Evolutionary conservation across 2,329 filamentous ascomycete genomes (phyloP).

Genomic region (Venturia pyrina): DNA sequence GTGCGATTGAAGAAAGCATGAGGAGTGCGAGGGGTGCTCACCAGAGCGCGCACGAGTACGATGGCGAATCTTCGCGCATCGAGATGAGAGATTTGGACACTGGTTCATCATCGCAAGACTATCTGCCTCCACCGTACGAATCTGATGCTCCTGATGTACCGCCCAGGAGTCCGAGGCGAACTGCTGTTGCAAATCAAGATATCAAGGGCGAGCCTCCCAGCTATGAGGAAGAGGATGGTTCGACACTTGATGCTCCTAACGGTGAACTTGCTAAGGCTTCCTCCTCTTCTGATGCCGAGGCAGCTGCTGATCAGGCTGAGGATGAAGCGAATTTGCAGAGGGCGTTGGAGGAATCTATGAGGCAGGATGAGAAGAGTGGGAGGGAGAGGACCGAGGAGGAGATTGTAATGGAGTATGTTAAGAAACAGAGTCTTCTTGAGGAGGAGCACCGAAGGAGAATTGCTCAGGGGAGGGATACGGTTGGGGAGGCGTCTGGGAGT

Average conservation of each 20-base stretch:
- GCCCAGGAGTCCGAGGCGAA: constrained; percentile 7
- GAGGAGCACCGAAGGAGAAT: constrained; percentile 34
- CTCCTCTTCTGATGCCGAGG: not conserved
- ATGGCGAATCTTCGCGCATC: constrained; percentile 11
- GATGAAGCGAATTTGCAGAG: constrained; percentile 27
- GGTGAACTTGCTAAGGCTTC: constrained; percentile 15
- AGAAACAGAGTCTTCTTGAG: constrained; percentile 65
- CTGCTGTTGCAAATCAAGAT: not conserved
- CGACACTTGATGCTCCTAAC: not conserved
- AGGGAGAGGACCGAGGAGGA: constrained; percentile 53
- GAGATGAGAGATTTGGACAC: constrained; percentile 12
- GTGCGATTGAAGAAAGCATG: constrained; percentile 38
- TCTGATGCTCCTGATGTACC: not conserved
- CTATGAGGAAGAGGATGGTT: not conserved
- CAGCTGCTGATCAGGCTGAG: constrained; percentile 15
- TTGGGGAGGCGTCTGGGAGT: not conserved
- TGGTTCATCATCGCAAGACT: constrained; percentile 7
- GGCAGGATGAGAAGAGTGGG: constrained; percentile 22
- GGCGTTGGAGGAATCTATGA: constrained; percentile 26
- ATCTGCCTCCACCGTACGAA: not conserved
- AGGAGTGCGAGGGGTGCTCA: constrained; percentile 13
- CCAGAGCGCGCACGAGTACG: constrained; percentile 13
- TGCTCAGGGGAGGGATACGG: not conserved
- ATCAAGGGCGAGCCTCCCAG: constrained; percentile 10
- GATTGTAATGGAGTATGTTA: constrained; percentile 65